A percentile compares a stretch with the other conserved stretches of the same genome.
phyloP scores from a whole-genome alignment of 805 yeast genomes.

The Zygosaccharomyces kombuchaensis region DNA sequence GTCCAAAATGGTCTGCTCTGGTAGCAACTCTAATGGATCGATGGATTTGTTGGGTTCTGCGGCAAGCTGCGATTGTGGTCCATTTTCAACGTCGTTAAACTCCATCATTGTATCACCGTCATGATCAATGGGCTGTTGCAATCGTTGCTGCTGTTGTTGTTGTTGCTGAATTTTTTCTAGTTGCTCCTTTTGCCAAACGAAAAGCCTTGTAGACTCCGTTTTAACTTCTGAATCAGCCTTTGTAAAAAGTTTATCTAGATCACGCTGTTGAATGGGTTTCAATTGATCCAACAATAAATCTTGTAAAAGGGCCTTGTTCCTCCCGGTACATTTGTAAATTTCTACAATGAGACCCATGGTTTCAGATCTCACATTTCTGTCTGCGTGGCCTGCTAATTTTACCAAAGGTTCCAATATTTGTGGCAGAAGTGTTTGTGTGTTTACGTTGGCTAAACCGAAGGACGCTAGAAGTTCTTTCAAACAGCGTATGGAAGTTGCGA shows the following conservation, averaged over 20 bases:
- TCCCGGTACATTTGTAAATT: conserved; percentile 70
- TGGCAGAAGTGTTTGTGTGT: conserved; percentile 53
- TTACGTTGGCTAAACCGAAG: conserved; percentile 22
- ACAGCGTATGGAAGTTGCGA: conserved; percentile 60
- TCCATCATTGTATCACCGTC: conserved; percentile 40
- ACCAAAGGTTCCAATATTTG: conserved; percentile 59
- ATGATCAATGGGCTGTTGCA: conserved; percentile 26
- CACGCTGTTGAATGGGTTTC: conserved; percentile 91
- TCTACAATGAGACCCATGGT: conserved; percentile 65
- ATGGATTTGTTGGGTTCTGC: conserved; percentile 23
- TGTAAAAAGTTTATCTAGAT: conserved; percentile 64
- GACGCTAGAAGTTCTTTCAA: conserved; percentile 48
- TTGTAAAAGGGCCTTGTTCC: conserved; percentile 44
- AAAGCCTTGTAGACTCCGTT: conserved; percentile 8
- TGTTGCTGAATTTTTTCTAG: neutral
- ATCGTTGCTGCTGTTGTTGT: conserved; percentile 1
- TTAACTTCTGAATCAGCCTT: conserved; percentile 38
- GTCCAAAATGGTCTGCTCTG: conserved; percentile 61
- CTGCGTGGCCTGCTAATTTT: conserved; percentile 78
- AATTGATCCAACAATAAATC: conserved; percentile 59
- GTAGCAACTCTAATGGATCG: conserved; percentile 69
- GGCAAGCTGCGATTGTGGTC: conserved; percentile 13
- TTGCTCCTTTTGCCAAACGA: conserved; percentile 16
- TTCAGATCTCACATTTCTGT: conserved; percentile 77
- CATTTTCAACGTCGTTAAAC: neutral